phyloP scores from a whole-genome alignment of 169 alveolate species.

The Condylostoma magnum region DNA sequence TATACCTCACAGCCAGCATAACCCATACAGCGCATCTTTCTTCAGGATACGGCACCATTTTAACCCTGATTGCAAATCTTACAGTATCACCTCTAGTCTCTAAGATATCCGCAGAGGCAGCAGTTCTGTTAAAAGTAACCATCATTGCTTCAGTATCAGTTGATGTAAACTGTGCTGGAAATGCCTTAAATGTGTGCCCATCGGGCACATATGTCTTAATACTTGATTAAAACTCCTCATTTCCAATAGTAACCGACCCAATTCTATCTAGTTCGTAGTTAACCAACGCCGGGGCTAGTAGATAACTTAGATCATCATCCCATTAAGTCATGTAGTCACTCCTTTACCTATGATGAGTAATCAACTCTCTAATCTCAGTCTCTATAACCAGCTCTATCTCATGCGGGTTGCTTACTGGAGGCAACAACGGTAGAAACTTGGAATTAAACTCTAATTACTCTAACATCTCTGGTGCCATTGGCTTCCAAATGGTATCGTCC shows the following conservation, averaged over 20 bases:
- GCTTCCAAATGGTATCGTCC: constrained; percentile 59
- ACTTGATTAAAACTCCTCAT: constrained; percentile 54
- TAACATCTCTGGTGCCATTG: constrained; percentile 38
- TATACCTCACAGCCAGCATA: constrained; percentile 58
- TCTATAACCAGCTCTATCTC: constrained; percentile 40
- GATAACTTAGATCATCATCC: constrained; percentile 50
- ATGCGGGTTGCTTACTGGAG: constrained; percentile 7
- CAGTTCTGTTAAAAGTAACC: constrained; percentile 20
- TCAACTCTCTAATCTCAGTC: constrained; percentile 35
- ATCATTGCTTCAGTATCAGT: constrained; percentile 43
- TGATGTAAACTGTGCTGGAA: constrained; percentile 50
- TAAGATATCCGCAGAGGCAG: constrained; percentile 46
- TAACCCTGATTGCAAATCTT: constrained; percentile 47
- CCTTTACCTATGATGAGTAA: constrained; percentile 36
- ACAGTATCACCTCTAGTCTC: constrained; percentile 56
- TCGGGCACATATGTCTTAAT: constrained; percentile 58
- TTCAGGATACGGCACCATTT: constrained; percentile 54
- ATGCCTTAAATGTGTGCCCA: constrained; percentile 72
- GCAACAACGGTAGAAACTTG: constrained; percentile 29
- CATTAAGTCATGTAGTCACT: constrained; percentile 35
- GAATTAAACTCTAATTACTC: constrained; percentile 28
- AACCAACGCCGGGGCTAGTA: constrained; percentile 43
- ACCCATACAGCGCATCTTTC: constrained; percentile 60
- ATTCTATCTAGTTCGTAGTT: constrained; percentile 64
- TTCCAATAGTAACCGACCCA: constrained; percentile 40